Evolutionary conservation across 2,329 filamentous ascomycete genomes (phyloP).

Genomic region (Talaromyces piceae): DNA sequence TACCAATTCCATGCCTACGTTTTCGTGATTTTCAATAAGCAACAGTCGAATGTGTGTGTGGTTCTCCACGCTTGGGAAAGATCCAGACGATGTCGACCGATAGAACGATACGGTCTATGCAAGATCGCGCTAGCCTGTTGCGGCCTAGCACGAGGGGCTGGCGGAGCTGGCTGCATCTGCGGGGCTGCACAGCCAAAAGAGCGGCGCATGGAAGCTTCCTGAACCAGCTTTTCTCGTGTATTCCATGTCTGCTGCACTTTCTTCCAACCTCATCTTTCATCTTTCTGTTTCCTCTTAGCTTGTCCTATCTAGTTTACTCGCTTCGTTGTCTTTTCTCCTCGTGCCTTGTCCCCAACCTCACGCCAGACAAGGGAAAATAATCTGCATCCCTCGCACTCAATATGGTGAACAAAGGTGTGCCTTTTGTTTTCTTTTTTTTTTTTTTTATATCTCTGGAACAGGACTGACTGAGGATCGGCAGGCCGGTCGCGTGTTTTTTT

Average conservation of each 20-base stretch:
- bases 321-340: neutral
- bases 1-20: no score
- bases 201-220: slow-evolving; percentile 12
- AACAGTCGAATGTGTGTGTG: no score
- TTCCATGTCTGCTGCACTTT: no score
- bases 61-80: no score
- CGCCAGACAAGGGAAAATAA: neutral
- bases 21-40: no score
- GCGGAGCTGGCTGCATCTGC: neutral
- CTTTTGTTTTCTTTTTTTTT: neutral
- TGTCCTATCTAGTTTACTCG: neutral
- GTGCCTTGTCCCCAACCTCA: neutral
- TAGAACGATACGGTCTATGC: neutral
- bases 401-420: slow-evolving; percentile 8
- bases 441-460: neutral
- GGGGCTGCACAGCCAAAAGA: slow-evolving; percentile 8
- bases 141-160: neutral
- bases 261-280: no score
- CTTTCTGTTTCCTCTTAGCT: no score
- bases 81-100: no score
- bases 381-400: no score
- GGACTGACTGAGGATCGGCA: slow-evolving; percentile 15
- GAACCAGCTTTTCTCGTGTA: slow-evolving; percentile 3
- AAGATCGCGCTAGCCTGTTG: neutral
- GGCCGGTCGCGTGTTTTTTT: slow-evolving; percentile 81